Evolutionary conservation across 2,329 filamentous ascomycete genomes (phyloP), one percentile per base, ranked within the genome.

Genomic region (Cladophialophora immunda): DNA sequence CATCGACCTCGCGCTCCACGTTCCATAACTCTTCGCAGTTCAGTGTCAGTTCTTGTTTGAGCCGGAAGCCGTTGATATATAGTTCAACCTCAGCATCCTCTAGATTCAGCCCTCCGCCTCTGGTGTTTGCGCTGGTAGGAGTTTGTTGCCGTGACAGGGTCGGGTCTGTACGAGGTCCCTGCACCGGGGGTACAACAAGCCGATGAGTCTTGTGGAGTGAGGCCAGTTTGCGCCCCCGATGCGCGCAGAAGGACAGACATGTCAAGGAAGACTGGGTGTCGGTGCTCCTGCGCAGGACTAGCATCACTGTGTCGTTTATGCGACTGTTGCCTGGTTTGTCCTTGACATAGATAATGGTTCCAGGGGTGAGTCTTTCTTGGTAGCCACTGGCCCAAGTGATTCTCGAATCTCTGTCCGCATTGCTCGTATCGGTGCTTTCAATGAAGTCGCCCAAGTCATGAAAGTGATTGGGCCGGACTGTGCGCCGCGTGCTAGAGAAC

Each of bases 11-110:
- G 30, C 54, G 54, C 29, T 56, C 54, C n/a, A 56, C 29, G 19
- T 56, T 36, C 54, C 54, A 56, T 25, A 56, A 36, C 17, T 56
- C 54, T 29, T 56, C 25, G 34, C 54, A 56, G 13, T 56, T 32
- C 25, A 56, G 22, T 25, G 41, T 47, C 41, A 47, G 7, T 47
- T 11, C 41, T 22, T 22, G 41, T 47, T 47, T 47, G n/a, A 22
- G 41, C n/a, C 45, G 45, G 19, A 50, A 50, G 22, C 17, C 45
- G 11, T 50, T 50, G 45, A 25, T 25, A 13, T 50, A 50, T 25
- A 50, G 15, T 17, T 50, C 45, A 25, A 50, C 45, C 45, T 50
- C 45, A 11, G 11, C 45, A 25, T 3, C 1, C 19, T 22, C 15
- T 27, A 50, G 27, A 15, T 11, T 27, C 9, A 13, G 22, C 8